These are phyloP conservation scores for Paramecium sonneborni DNA, from an alignment of 73 alveolate genomes.

Conservation along the genomic window DNA sequence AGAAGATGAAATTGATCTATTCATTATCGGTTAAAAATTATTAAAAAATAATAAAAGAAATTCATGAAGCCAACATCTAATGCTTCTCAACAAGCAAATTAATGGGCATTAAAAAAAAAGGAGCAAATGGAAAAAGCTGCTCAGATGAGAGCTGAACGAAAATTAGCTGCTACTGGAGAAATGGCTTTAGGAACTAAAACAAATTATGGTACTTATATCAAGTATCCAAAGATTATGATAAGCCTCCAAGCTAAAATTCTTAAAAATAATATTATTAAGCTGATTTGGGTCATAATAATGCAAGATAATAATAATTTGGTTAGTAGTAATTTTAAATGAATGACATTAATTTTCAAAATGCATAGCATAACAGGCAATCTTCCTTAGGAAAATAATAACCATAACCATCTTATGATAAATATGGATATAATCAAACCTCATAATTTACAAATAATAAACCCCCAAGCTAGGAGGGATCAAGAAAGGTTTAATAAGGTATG, in stretches of 20 bases:
- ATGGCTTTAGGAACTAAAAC: slow-evolving; percentile 56
- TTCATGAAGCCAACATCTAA: not conserved
- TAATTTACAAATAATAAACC: not conserved
- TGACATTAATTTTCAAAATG: not conserved
- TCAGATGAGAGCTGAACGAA: slow-evolving; percentile 53
- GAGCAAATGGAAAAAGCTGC: slow-evolving; percentile 45
- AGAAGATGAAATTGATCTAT: slow-evolving; percentile 11
- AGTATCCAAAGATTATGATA: slow-evolving; percentile 11
- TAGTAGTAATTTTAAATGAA: not conserved
- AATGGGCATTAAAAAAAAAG: slow-evolving; percentile 46
- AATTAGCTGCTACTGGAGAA: slow-evolving; percentile 64
- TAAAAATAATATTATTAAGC: not conserved
- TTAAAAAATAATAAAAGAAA: slow-evolving; percentile 16
- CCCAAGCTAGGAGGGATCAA: slow-evolving; percentile 41
- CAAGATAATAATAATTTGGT: not conserved
- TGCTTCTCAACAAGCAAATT: slow-evolving; percentile 29
- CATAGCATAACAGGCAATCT: not conserved
- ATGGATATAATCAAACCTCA: not conserved
- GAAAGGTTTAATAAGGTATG: not conserved
- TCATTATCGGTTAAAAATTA: slow-evolving; percentile 26
- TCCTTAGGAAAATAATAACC: not conserved
- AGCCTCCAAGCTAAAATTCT: not conserved
- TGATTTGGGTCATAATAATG: not conserved
- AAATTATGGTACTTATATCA: not conserved
- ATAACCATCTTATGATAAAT: not conserved